These are phyloP conservation scores for Tricholoma flavovirens DNA, from an alignment of 768 basidiomycete genomes.

Conservation along the genomic window DNA sequence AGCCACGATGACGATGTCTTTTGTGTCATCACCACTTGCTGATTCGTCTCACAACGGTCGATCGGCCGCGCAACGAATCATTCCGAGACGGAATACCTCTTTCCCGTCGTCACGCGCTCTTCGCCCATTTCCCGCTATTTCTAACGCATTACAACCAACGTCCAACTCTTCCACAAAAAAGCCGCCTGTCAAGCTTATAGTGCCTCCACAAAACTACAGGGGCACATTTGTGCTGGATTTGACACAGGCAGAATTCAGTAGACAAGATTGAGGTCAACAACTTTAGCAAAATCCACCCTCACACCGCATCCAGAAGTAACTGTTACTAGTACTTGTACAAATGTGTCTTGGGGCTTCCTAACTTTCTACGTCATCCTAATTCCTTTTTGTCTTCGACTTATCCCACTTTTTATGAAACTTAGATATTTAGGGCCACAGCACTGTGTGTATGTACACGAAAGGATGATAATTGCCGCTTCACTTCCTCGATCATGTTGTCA, in stretches of 20 bases:
- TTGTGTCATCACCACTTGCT: conserved; percentile 62
- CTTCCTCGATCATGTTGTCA: too few relatives aligned
- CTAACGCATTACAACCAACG: conserved; percentile 34
- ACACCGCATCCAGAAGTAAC: neutral
- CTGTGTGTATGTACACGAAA: neutral
- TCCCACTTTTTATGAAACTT: neutral
- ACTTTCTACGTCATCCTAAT: neutral
- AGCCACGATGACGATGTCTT: conserved; percentile 43
- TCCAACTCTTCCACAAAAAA: conserved; percentile 25
- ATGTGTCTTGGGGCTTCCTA: neutral
- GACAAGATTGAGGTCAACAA: conserved; percentile 38
- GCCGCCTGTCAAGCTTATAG: conserved; percentile 68
- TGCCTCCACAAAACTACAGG: conserved; percentile 69
- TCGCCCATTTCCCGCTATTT: conserved; percentile 70
- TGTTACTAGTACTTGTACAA: neutral
- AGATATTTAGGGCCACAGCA: neutral
- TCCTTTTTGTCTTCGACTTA: neutral
- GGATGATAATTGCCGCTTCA: too few relatives aligned
- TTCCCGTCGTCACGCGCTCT: conserved; percentile 74
- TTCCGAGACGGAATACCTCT: conserved; percentile 39
- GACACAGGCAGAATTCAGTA: conserved; percentile 77
- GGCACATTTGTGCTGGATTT: conserved; percentile 71
- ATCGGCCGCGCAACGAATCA: conserved; percentile 25
- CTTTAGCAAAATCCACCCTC: neutral
- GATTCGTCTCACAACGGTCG: conserved; percentile 26